Evolutionary conservation across 306 rosid genomes (phyloP), one percentile per base, ranked within the genome.

Genomic region (Lupinus albus): DNA sequence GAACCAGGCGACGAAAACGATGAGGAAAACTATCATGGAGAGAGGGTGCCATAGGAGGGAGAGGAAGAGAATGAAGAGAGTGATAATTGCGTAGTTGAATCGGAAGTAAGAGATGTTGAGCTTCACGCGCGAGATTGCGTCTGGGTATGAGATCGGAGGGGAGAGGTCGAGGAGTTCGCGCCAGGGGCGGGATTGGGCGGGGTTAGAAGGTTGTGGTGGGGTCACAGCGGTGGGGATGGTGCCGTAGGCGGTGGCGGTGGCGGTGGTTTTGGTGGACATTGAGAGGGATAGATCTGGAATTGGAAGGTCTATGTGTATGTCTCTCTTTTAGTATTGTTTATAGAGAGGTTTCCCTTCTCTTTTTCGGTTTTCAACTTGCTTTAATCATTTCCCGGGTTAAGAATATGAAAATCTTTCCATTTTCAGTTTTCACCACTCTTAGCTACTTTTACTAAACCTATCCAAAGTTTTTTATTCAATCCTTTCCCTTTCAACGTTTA

Each of bases 11-110:
- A 71, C 18, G 52, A 78, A 54, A 20, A 78, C 7, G 41, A 78
- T 2, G 62, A 82, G 44, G 70, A 66, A 75, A 5, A 78, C 70
- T 70, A 82, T 82, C 70, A 78, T 61, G 16, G 83, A 72, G 5
- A 82, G 0, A 0, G 86, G 86, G 32, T 82, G 86, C 83, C 83
- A 82, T 1, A 82, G 70, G 45, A 82, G 79, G 45, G 76, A 71
- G 36, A 82, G 71, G 76, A 82, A 82, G 17, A 82, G 38, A 28
- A 78, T 56, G 1, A 78, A 13, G 1, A 78, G 81, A n/a, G 61
- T 48, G 1, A 67, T 46, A 16, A 65, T 42, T 32, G 80, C 46
- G 76, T 82, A 82, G 67, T 82, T 82, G 75, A 56, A 78, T 0
- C 71, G 78, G 62, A 82, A 82, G 83, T 82, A 71, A 42, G 13